phyloP scores from a whole-genome alignment of 176 grass and related monocot species.

The Avena atlantica region DNA sequence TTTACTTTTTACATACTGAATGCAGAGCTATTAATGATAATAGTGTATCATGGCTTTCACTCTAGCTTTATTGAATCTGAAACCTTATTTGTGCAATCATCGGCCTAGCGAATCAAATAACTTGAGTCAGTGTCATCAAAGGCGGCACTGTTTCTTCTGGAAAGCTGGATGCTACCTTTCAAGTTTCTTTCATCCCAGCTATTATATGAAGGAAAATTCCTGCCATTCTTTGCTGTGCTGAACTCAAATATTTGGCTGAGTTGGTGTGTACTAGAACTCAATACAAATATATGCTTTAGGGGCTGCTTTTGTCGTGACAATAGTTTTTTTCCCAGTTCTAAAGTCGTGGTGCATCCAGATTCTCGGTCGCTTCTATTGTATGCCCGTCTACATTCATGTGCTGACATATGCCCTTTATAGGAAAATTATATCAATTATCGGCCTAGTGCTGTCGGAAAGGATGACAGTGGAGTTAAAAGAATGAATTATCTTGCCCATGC shows the following conservation, averaged over 20 bases:
- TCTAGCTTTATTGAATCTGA: constrained; percentile 16
- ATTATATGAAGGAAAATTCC: constrained; percentile 5
- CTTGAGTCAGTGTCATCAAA: neutral
- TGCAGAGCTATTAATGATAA: constrained; percentile 15
- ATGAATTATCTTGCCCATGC: constrained; percentile 79
- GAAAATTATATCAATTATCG: constrained; percentile 99
- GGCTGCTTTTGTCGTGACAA: neutral
- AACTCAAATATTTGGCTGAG: constrained; percentile 7
- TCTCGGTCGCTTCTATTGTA: neutral
- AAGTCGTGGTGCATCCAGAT: constrained; percentile 15
- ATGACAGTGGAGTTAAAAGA: constrained; percentile 97
- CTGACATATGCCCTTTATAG: constrained; percentile 49
- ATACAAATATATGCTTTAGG: constrained; percentile 15
- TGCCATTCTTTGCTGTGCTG: neutral
- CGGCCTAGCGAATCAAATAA: neutral
- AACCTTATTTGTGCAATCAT: neutral
- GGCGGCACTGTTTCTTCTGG: neutral
- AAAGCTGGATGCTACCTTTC: constrained; percentile 17
- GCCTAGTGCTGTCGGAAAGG: constrained; percentile 75
- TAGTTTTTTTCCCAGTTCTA: constrained; percentile 9
- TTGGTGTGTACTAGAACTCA: neutral
- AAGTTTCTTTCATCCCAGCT: constrained; percentile 2
- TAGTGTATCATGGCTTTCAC: neutral
- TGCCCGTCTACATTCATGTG: constrained; percentile 25
- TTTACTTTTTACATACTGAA: neutral